A percentile compares a stretch with the other conserved stretches of the same genome.
Conservation (phyloP, 805 yeast species). For the Candida argentea region DNA sequence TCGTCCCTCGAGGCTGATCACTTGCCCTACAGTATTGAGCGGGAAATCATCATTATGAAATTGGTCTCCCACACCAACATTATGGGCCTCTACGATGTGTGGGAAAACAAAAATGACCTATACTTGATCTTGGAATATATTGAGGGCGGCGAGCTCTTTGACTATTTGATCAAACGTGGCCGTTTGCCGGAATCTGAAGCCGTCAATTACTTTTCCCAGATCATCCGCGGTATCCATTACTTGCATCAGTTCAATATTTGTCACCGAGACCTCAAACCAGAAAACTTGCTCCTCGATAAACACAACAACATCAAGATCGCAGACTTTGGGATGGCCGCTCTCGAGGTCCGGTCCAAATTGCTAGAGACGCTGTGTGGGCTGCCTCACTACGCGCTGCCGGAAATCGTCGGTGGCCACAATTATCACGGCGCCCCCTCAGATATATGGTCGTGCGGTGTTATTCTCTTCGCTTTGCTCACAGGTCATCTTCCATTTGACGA, state of each 20-base stretch:
- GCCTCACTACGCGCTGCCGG: constrained; percentile 98
- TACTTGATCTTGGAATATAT: constrained; percentile 90
- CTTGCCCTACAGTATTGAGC: constrained; percentile 74
- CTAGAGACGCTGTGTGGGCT: constrained; percentile 96
- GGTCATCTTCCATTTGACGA: constrained; percentile 97
- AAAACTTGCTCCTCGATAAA: constrained; percentile 68
- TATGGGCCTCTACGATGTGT: constrained; percentile 70
- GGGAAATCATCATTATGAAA: constrained; percentile 82
- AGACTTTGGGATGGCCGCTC: constrained; percentile 98
- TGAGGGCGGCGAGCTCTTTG: constrained; percentile 95
- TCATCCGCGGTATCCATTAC: constrained; percentile 72
- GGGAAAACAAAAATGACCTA: constrained; percentile 77
- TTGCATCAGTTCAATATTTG: constrained; percentile 83
- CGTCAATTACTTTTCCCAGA: constrained; percentile 77
- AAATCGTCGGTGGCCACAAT: constrained; percentile 87
- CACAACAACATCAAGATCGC: constrained; percentile 89
- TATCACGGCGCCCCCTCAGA: constrained; percentile 97
- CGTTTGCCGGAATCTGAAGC: constrained; percentile 86
- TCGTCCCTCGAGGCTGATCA: constrained; percentile 36
- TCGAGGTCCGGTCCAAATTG: constrained; percentile 71
- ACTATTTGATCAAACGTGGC: constrained; percentile 81
- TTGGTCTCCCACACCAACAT: constrained; percentile 69
- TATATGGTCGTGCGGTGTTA: constrained; percentile 97
- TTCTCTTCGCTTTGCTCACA: constrained; percentile 83
- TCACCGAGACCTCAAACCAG: constrained; percentile 82